phyloP scores from a whole-genome alignment of 2,329 filamentous ascomycete genomes.

The Aspergillus carbonarius region DNA sequence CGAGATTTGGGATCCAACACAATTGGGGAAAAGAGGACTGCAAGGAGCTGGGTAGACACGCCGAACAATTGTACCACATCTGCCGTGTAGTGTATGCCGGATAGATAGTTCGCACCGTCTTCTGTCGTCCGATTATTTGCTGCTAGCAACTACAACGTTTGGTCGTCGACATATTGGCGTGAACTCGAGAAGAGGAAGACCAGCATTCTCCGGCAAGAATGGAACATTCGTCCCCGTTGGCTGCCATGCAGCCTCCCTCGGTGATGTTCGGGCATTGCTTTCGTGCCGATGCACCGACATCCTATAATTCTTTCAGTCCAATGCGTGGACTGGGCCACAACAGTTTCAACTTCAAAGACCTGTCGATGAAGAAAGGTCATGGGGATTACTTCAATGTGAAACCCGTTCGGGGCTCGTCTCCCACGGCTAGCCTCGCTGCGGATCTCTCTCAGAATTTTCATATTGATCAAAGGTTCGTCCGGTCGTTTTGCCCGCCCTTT shows the following conservation, averaged over 20 bases:
- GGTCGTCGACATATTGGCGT: not conserved
- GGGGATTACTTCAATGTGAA: constrained; percentile 82
- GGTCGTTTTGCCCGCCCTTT: constrained; percentile 22
- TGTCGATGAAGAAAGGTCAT: constrained; percentile 67
- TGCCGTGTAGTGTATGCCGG: constrained; percentile 22
- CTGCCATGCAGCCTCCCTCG: constrained; percentile 79
- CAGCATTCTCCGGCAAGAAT: constrained; percentile 50
- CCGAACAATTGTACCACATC: constrained; percentile 9
- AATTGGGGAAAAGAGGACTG: constrained; percentile 6
- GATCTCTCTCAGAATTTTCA: constrained; percentile 97
- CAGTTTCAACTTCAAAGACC: constrained; percentile 73
- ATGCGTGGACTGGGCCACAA: constrained; percentile 59
- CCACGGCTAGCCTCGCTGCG: constrained; percentile 83
- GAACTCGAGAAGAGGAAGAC: constrained; percentile 1
- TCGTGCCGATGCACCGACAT: constrained; percentile 54
- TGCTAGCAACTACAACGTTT: not conserved
- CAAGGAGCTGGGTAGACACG: constrained; percentile 10
- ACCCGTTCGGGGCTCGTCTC: constrained; percentile 78
- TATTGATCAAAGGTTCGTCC: constrained; percentile 82
- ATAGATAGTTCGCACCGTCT: constrained; percentile 16
- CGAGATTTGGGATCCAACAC: constrained; percentile 12
- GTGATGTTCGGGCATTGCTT: constrained; percentile 64
- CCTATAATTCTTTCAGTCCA: constrained; percentile 53
- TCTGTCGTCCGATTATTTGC: constrained; percentile 8
- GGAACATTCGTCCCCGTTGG: constrained; percentile 91